These are phyloP conservation scores for Raphanus raphanistrum DNA, from an alignment of 345 rosid genomes.

Conservation along the genomic window DNA sequence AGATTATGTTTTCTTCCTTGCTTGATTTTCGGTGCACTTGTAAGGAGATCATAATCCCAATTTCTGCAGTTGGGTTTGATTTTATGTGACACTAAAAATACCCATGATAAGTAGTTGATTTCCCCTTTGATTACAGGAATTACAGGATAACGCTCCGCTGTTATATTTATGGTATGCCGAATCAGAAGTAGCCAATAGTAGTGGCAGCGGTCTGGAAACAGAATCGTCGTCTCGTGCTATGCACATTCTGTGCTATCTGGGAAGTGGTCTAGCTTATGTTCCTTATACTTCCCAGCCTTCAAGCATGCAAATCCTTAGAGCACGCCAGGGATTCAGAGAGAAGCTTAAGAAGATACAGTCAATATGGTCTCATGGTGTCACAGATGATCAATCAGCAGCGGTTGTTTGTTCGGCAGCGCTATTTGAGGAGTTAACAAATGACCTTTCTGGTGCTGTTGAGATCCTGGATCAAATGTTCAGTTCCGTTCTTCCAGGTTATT, in stretches of 20 bases:
- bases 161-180: conserved; percentile 90
- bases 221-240: conserved; percentile 64
- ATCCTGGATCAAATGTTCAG: conserved; percentile 62
- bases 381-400: conserved; percentile 75
- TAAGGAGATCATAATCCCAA: neutral
- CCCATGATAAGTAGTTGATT: conserved; percentile 25
- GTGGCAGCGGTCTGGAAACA: conserved; percentile 41
- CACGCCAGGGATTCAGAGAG: conserved; percentile 86
- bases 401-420: conserved; percentile 75
- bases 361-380: conserved; percentile 67
- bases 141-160: conserved; percentile 60
- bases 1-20: conserved; percentile 6
- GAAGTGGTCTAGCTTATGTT: conserved; percentile 62
- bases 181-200: conserved; percentile 56
- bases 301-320: conserved; percentile 78
- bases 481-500: conserved; percentile 87
- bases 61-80: neutral
- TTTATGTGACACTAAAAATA: neutral
- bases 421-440: conserved; percentile 81
- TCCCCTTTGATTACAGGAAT: conserved; percentile 52
- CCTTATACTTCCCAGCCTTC: conserved; percentile 70
- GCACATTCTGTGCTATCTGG: conserved; percentile 75
- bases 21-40: neutral
- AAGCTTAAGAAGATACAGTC: conserved; percentile 55
- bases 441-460: conserved; percentile 62